A percentile compares a stretch with the other conserved stretches of the same genome.
Conservation (phyloP, 192 early-diverging fungal genomes). For the Linnemannia exigua region DNA sequence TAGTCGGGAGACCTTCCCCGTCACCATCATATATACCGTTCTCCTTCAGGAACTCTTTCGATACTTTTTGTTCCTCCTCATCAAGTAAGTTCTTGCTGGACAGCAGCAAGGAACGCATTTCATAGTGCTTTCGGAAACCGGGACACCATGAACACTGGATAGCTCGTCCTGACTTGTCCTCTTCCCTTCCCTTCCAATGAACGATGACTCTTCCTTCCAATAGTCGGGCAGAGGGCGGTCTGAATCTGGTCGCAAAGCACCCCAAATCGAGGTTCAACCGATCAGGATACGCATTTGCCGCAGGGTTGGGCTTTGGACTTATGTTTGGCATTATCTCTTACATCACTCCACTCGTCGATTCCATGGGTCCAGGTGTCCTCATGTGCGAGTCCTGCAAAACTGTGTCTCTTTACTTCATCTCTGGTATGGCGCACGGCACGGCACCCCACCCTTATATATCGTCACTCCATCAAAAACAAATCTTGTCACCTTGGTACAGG, state of each 20-base stretch:
- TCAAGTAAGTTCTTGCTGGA: constrained; percentile 58
- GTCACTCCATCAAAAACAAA: not conserved
- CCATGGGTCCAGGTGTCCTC: constrained; percentile 78
- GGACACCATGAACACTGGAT: too few species aligned
- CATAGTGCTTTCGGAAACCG: too few species aligned
- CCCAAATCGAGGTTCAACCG: constrained; percentile 80
- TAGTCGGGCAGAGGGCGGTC: constrained; percentile 76
- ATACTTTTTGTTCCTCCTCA: constrained; percentile 71
- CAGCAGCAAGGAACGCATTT: too few species aligned
- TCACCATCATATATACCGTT: constrained; percentile 72
- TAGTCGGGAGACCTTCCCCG: constrained; percentile 54
- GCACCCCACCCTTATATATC: not conserved
- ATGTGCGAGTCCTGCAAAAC: constrained; percentile 75
- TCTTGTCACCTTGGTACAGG: too few species aligned
- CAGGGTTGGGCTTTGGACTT: constrained; percentile 80
- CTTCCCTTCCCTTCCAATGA: not conserved
- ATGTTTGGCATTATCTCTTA: constrained; percentile 81
- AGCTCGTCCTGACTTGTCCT: too few species aligned
- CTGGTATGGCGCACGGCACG: constrained; percentile 69
- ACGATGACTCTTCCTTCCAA: not conserved
- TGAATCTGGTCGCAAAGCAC: constrained; percentile 71
- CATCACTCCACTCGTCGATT: constrained; percentile 74
- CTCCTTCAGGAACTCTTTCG: constrained; percentile 79
- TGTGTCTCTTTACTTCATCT: constrained; percentile 74
- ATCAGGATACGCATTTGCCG: constrained; percentile 75